Conservation (phyloP, 208 protist species). For the Balamuthia mandrillaris region DNA sequence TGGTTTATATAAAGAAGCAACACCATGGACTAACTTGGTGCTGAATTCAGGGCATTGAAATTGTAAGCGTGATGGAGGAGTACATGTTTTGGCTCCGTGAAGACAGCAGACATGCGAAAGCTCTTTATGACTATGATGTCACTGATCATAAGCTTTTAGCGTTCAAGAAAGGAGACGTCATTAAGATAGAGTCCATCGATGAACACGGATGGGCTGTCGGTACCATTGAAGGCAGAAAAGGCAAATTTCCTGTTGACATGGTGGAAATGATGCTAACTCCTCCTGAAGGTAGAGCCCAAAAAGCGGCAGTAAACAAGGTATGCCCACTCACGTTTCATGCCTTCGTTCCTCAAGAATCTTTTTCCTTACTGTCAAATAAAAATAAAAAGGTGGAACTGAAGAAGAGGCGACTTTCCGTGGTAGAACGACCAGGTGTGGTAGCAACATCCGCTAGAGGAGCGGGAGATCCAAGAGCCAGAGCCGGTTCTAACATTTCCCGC, state of each 20-base stretch:
- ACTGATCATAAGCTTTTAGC: conserved; percentile 1
- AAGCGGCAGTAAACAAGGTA: too few relatives aligned
- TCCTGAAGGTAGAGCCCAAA: neutral
- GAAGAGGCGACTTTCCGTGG: too few relatives aligned
- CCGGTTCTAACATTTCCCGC: too few relatives aligned
- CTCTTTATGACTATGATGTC: conserved; percentile 24
- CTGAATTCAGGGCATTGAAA: conserved; percentile 13
- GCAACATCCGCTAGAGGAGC: too few relatives aligned
- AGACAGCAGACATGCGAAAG: conserved; percentile 23
- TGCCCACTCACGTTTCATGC: too few relatives aligned
- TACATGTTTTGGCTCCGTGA: conserved; percentile 22
- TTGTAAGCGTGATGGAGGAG: conserved; percentile 1
- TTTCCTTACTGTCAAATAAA: too few relatives aligned
- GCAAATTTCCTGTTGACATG: conserved; percentile 25
- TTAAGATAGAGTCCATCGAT: conserved; percentile 32
- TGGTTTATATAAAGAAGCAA: too few relatives aligned
- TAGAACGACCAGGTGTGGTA: too few relatives aligned
- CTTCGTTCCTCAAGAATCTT: too few relatives aligned
- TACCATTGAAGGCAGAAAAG: neutral
- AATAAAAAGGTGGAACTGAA: too few relatives aligned
- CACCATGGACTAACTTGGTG: too few relatives aligned
- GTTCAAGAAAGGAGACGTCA: conserved; percentile 39
- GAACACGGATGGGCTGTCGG: neutral
- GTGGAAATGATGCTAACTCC: conserved; percentile 5
- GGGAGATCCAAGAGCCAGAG: too few relatives aligned